Evolutionary conservation across 345 rosid genomes (phyloP).

Genomic region (Sisymbrium irio): DNA sequence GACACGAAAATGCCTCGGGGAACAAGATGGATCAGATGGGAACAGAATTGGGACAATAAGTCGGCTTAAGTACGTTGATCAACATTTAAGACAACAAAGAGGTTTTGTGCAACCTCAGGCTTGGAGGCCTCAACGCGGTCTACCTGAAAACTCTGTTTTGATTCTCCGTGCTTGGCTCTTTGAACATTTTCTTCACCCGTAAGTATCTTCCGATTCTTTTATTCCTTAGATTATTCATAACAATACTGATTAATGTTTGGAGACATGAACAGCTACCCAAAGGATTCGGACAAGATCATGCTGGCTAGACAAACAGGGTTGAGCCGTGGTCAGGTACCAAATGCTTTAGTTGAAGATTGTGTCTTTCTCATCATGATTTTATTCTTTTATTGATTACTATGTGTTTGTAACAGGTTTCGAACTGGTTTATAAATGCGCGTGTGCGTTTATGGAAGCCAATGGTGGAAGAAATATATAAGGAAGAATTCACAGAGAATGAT

Average conservation of each 20-base stretch:
- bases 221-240: not conserved
- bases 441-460: constrained; percentile 99
- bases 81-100: constrained; percentile 89
- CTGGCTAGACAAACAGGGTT: constrained; percentile 96
- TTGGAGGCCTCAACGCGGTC: constrained; percentile 98
- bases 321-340: constrained; percentile 90
- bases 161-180: constrained; percentile 98
- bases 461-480: constrained; percentile 99
- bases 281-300: constrained; percentile 96
- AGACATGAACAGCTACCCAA: constrained; percentile 63
- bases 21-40: constrained; percentile 70
- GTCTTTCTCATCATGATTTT: not conserved
- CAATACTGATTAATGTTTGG: not conserved
- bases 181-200: constrained; percentile 99
- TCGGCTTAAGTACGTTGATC: constrained; percentile 86
- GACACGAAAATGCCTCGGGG: constrained; percentile 72
- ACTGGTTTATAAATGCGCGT: constrained; percentile 99
- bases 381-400: not conserved
- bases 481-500: constrained; percentile 84
- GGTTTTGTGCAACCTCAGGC: constrained; percentile 89
- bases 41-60: constrained; percentile 68
- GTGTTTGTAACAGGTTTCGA: constrained; percentile 59
- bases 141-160: constrained; percentile 95
- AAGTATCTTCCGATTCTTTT: constrained; percentile 26
- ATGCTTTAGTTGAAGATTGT: not conserved